Evolutionary conservation across 345 rosid species (phyloP), one percentile per base, ranked within the genome.

Genomic region (Ricinus communis): DNA sequence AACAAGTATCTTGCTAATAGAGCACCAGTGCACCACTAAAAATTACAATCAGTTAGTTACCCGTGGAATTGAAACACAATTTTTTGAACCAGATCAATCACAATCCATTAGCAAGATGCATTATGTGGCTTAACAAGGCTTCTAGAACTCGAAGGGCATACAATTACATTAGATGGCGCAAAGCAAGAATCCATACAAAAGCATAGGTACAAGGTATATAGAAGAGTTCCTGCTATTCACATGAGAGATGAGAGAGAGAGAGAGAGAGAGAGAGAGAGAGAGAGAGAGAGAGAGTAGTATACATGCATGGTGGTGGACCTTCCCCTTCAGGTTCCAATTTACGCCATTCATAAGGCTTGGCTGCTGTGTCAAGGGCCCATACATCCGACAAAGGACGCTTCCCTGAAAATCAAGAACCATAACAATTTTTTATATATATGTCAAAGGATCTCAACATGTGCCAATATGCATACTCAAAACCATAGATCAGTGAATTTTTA

Each of bases 291-390:
- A 30, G 50, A 76, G 9, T 45, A 27, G 36, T 62, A 78, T 92
- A 96, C 99, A 93, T 96, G 99, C 99, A 96, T 65, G 98, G 96
- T 64, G 99, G 98, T 33, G 99, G 99, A 43, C 97, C 99, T 74
- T 96, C 99, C 81, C 99, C 99, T 87, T 96, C 99, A 18, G 97
- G 99, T 78, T 96, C 99, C 87, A 96, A 86, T 73, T 93, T 96
- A 77, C 91, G 98, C 98, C 99, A 96, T 78, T 96, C 99, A 71
- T 96, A 96, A 72, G 99, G 99, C 80, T 95, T 95, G 51, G 99
- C 99, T 76, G 99, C 99, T 25, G 99, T 96, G 83, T 96, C 98
- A 65, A 96, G 81, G 76, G 99, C 98, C 99, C 99, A 96, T 77
- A 96, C 99, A 78, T 96, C 99, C 74, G 97, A 97, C 77, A 95